Base-by-base conservation (phyloP, 768 basidiomycete genomes). In the Psilocybe sp. region DNA sequence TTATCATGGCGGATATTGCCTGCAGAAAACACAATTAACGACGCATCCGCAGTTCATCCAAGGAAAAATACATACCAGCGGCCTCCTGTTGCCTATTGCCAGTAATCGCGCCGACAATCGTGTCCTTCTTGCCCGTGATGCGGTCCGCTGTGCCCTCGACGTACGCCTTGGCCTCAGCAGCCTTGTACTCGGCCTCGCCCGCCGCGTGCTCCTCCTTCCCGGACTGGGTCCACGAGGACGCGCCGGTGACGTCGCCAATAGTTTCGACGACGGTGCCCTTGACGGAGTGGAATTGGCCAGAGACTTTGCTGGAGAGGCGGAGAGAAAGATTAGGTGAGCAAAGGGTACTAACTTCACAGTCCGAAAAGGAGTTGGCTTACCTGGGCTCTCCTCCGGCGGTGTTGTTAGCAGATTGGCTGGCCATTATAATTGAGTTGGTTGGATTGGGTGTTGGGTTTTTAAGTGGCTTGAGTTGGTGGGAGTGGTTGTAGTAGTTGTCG, bases 171-270 rank as follows among this genome's bases (percentile, higher is more conserved):
- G 73, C 69, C 52, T 75, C 69, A 9, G 76, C 74, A n/a, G 72
- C 72, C 40, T 72, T 67, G 57, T 69, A 66, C 59, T 76, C 74
- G 2, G 68, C 68, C 56, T 79, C 75, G 34, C 77, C 79, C 20
- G 65, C 53, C 5, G 66, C 69, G 53, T 79, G 78, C 62, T 80
- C 78, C 50, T 76, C 45, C 60, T 71, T 68, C n/a, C 79, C 78
- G 11, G 70, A 68, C 2, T 66, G 51, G 40, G 67, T 58, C 77
- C 77, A 77, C 12, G 75, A 64, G 7, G 54, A 52, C 8, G 72
- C 64, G 7, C 77, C 77, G 12, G 77, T 79, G 20, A 71, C 32
- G 56, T 72, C 71, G 10, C 78, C 79, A 44, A 79, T 46, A 13
- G 59, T 52, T 49, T 67, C 65, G 46, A 70, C 66, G 12, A 60